Conservation (phyloP, 768 basidiomycete genomes). For the Tephrocybe rancida region DNA sequence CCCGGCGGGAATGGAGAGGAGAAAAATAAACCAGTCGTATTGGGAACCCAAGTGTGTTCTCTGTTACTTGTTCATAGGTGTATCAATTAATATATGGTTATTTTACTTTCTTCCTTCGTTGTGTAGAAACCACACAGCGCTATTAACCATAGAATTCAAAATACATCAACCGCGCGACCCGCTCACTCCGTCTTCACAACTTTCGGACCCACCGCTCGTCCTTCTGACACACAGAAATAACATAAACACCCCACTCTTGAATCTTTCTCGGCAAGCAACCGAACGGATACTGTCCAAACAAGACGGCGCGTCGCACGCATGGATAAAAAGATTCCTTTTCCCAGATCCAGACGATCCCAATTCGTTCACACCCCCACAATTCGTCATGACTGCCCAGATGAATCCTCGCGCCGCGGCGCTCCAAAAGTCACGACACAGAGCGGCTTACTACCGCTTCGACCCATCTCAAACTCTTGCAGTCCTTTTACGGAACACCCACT, state of each 20-base stretch:
- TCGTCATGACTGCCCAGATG: slow-evolving; percentile 54
- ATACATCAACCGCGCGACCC: slow-evolving; percentile 58
- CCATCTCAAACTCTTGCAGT: slow-evolving; percentile 44
- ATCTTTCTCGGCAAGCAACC: slow-evolving; percentile 39
- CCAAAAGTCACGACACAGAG: slow-evolving; percentile 23
- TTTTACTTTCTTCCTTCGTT: not conserved
- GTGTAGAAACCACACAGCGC: slow-evolving; percentile 63
- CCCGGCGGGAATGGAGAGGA: slow-evolving; percentile 80
- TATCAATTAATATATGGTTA: slow-evolving; percentile 8
- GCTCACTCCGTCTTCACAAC: slow-evolving; percentile 38
- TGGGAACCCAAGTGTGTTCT: slow-evolving; percentile 79
- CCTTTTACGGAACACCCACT: slow-evolving; percentile 60
- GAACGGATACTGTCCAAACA: slow-evolving; percentile 27
- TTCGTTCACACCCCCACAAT: slow-evolving; percentile 57
- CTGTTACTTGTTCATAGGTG: slow-evolving; percentile 8
- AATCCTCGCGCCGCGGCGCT: slow-evolving; percentile 34
- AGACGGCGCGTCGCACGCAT: slow-evolving; percentile 47
- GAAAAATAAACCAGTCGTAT: slow-evolving; percentile 76
- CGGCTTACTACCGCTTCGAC: slow-evolving; percentile 61
- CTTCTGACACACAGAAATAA: slow-evolving; percentile 69
- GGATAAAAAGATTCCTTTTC: slow-evolving; percentile 56
- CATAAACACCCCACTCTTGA: slow-evolving; percentile 50
- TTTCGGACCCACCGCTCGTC: slow-evolving; percentile 41
- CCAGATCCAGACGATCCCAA: slow-evolving; percentile 60
- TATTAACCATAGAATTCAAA: slow-evolving; percentile 74